These are phyloP conservation scores for Wickerhamiella sergipiensis DNA, from an alignment of 805 yeast genomes.

Conservation along the genomic window DNA sequence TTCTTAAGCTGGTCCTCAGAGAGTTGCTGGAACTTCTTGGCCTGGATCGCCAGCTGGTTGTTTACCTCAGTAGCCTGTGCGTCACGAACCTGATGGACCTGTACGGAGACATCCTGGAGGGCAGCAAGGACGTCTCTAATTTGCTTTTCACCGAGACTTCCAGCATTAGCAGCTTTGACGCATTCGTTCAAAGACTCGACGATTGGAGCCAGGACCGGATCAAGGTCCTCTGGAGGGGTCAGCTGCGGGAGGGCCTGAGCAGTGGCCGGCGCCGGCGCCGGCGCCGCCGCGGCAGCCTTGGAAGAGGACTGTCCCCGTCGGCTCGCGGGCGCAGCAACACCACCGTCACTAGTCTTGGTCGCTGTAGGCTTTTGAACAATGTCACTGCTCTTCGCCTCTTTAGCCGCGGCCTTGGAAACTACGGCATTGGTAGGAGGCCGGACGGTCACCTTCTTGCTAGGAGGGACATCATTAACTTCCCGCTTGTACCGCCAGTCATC, in stretches of 20 bases:
- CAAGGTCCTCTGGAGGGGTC: conserved; percentile 12
- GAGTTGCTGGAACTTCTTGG: conserved; percentile 21
- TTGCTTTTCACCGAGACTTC: conserved; percentile 2
- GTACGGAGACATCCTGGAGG: conserved; percentile 9
- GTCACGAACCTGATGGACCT: conserved; percentile 2
- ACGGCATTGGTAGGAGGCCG: conserved; percentile 2
- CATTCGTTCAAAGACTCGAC: conserved; percentile 16
- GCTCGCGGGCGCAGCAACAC: neutral
- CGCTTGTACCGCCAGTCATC: conserved; percentile 26
- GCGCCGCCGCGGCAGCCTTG: neutral
- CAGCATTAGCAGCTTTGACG: conserved; percentile 13
- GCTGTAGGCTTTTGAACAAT: conserved; percentile 8
- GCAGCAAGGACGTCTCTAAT: conserved; percentile 8
- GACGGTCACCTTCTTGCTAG: conserved; percentile 22
- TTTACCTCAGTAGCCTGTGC: conserved; percentile 11
- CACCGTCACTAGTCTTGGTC: neutral
- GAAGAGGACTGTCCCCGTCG: neutral
- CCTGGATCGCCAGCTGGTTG: conserved; percentile 17
- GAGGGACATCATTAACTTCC: neutral
- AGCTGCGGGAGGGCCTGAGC: conserved; percentile 8
- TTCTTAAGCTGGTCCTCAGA: conserved; percentile 17
- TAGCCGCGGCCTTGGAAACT: conserved; percentile 7
- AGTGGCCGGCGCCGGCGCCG: neutral
- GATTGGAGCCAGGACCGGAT: conserved; percentile 16
- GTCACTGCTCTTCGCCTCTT: conserved; percentile 2